phyloP scores from a whole-genome alignment of 192 early-diverging fungal species.

The Phlyctochytrium arcticum region DNA sequence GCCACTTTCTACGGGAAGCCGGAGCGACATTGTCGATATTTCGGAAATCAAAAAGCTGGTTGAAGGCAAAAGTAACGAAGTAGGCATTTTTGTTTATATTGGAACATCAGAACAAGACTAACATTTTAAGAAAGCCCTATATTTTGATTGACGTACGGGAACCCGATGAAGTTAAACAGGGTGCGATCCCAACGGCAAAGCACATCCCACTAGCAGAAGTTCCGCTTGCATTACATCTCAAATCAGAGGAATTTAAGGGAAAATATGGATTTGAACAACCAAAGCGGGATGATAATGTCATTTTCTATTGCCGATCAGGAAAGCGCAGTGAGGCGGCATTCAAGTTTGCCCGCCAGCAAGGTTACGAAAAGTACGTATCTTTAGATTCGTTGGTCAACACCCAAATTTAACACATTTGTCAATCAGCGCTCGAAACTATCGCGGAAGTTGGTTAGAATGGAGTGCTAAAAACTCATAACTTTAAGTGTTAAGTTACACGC shows the following conservation, averaged over 20 bases:
- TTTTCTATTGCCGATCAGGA: conserved; percentile 1
- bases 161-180: background rate
- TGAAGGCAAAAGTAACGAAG: background rate
- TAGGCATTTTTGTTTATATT: background rate
- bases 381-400: background rate
- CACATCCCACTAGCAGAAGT: background rate
- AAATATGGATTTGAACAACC: background rate
- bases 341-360: background rate
- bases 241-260: background rate
- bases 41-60: background rate
- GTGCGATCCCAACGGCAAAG: background rate
- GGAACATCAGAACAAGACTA: background rate
- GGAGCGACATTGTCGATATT: background rate
- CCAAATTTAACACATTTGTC: background rate
- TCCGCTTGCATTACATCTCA: background rate
- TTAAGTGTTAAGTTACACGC: no score
- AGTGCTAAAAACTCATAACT: background rate
- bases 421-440: background rate
- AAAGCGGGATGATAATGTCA: background rate
- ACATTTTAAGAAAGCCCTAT: background rate
- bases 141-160: background rate
- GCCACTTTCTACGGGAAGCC: no score
- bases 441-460: conserved; percentile 1
- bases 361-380: background rate
- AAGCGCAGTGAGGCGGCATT: background rate